Evolutionary conservation across 805 yeast genomes (phyloP), one percentile per base, ranked within the genome.

Genomic region (Saturnispora dispora): DNA sequence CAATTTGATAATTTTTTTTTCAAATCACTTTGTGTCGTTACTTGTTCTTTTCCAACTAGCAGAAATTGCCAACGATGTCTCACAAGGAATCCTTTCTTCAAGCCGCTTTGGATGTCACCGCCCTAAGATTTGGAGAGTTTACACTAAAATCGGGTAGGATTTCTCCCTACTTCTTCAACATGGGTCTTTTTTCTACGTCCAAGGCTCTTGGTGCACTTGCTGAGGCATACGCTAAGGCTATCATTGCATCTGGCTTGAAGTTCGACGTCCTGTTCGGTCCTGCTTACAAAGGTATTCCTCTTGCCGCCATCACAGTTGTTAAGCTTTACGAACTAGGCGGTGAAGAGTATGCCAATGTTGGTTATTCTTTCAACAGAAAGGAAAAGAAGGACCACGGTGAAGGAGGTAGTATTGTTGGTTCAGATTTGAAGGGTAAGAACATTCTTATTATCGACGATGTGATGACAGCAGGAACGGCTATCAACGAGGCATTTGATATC

Each of bases 391-490:
- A 90, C 65, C 99, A 91, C 65, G 99, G 99, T 52, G 99, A 91
- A 72, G 99, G 98, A 58, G 99, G 99, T 13, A 78, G 79, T 52
- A 86, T 91, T 60, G 98, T 93, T 41, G 99, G 99, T 36, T 81
- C 85, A 45, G 68, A 79, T 5, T 76, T 91, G 60, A 75, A 76
- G 54, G 85, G 78, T 46, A 85, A 90, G 67, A 76, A 76, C 54
- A 79, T 91, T 23, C 72, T 93, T 61, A 87, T 93, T 61, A 88
- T 91, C 55, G 99, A 93, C 68, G 99, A 91, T 63, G 97, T 93
- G 42, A 90, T 91, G 83, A 91, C 98, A 54, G 98, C 98, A 1
- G 99, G 99, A 40, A 93, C 98, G 53, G 98, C 99, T 47, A 89
- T 90, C 65, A 85, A 85, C 60, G 98, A 93, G 71, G 97, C 98